A percentile compares a stretch with the other conserved stretches of the same genome.
Evolutionary conservation across 2,329 filamentous ascomycete genomes (phyloP).

Genomic region (Xylaria digitata): DNA sequence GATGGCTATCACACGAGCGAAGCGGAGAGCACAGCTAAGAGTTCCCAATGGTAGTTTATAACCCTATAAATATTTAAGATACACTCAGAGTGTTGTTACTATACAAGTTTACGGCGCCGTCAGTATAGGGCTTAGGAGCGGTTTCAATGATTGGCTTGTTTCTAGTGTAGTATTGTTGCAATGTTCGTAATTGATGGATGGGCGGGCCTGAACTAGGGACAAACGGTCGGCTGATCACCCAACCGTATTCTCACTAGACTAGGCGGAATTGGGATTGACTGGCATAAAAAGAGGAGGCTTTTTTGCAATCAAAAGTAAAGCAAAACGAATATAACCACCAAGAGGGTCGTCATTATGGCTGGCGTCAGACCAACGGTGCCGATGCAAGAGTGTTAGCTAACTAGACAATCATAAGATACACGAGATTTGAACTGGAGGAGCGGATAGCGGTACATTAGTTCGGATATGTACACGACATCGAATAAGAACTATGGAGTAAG

Average conservation of each 20-base stretch:
- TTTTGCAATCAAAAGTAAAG: not conserved
- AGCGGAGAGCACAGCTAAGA: not conserved
- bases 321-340: not conserved
- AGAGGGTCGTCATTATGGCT: not conserved
- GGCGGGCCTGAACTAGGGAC: slow-evolving; percentile 19
- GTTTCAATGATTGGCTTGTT: slow-evolving; percentile 12
- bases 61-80: not conserved
- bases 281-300: not conserved
- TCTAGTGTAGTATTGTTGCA: not conserved
- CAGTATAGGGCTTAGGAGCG: not conserved
- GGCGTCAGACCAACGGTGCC: slow-evolving; percentile 5
- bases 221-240: slow-evolving; percentile 12
- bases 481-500: slow-evolving; percentile 18
- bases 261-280: not conserved
- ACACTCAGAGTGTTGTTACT: not conserved
- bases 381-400: not conserved
- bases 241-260: not conserved
- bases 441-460: not conserved
- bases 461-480: not conserved
- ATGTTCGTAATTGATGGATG: slow-evolving; percentile 10
- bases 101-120: slow-evolving; percentile 4
- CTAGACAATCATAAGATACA: not conserved
- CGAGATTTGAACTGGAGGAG: not conserved
- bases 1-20: not conserved
- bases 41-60: not conserved